Base-by-base conservation (phyloP, 192 early-diverging fungal species). In the Backusella macrospora region DNA sequence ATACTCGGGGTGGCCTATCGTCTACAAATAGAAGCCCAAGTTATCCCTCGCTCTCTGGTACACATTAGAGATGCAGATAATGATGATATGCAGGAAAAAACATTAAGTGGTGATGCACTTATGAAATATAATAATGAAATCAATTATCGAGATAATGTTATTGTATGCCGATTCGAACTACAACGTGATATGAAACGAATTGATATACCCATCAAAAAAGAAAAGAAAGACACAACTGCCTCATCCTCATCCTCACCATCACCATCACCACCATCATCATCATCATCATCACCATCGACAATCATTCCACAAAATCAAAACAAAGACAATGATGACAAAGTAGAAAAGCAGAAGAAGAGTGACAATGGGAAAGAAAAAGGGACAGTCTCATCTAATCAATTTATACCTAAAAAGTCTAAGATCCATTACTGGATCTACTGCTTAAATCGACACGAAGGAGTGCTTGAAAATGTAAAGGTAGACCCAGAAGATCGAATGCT, bases 401-500 rank as follows among this genome's bases (percentile, higher is more conserved):
- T 46, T 55, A 66, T 52, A 14, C 47, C 48, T 23, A 55, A 70
- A 39, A 55, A 47, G 16, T 16, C 67, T 5, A 74, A 79, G 26
- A 65, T 80, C 14, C 73, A 64, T 3, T 80, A 80, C 55, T 71
- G 70, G 18, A 65, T 80, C 26, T 73, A 80, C 15, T 80, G 78
- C 10, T 39, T 80, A 4, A 76, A 76, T 42, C 49, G 70, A 23
- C 78, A 80, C 49, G 55, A 67, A 29, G 48, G 52, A 14, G 37
- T 69, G 1, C 40, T 72, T 6, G 39, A 44, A 40, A 59, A 75
- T 21, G 49, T 71, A 9, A 37, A 49, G 3, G 66, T 80, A 10
- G 74, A 80, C n/a, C 70, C 63, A 13, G 78, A 80, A 68, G 73
- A 80, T 68, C 73, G 78, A 7, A 74, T 75, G 4, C 38, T 80